phyloP scores from a whole-genome alignment of 2,329 filamentous ascomycete species.

The Arthrocladium fulminans region DNA sequence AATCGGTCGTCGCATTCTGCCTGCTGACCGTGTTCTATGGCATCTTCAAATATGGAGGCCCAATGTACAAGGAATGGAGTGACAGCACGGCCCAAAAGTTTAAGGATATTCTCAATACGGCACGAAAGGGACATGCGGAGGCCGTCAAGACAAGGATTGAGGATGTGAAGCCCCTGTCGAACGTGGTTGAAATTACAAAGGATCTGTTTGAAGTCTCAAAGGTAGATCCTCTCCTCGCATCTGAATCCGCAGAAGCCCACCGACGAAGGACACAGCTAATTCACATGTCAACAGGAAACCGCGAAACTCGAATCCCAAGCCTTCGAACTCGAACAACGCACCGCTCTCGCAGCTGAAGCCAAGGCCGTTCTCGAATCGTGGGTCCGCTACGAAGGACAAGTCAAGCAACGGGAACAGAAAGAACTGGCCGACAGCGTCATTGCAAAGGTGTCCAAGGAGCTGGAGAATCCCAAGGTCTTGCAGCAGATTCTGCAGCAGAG shows the following conservation, averaged over 20 bases:
- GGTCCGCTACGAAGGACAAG: slow-evolving; percentile 97
- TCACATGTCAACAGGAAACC: slow-evolving; percentile 62
- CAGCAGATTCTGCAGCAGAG: slow-evolving; percentile 98
- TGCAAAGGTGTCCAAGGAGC: slow-evolving; percentile 96
- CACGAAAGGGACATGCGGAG: slow-evolving; percentile 86
- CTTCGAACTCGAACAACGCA: slow-evolving; percentile 95
- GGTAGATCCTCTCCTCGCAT: slow-evolving; percentile 45
- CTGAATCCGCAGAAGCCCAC: not conserved
- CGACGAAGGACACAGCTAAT: not conserved
- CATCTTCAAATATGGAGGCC: slow-evolving; percentile 87
- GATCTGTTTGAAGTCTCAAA: slow-evolving; percentile 94
- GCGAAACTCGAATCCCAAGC: slow-evolving; percentile 91
- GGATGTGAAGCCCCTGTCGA: slow-evolving; percentile 86
- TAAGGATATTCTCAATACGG: slow-evolving; percentile 88
- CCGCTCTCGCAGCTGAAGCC: slow-evolving; percentile 81
- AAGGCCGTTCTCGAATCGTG: slow-evolving; percentile 95
- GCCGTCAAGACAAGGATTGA: slow-evolving; percentile 91
- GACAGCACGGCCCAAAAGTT: slow-evolving; percentile 83
- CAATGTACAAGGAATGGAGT: slow-evolving; percentile 87
- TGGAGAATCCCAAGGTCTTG: slow-evolving; percentile 93
- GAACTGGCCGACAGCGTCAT: slow-evolving; percentile 91
- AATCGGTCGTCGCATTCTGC: slow-evolving; percentile 88
- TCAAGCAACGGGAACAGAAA: slow-evolving; percentile 97
- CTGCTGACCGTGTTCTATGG: slow-evolving; percentile 87
- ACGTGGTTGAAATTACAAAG: slow-evolving; percentile 96